Evolutionary conservation across 345 rosid genomes (phyloP).

Genomic region (rapeseed (Brassica napus)): DNA sequence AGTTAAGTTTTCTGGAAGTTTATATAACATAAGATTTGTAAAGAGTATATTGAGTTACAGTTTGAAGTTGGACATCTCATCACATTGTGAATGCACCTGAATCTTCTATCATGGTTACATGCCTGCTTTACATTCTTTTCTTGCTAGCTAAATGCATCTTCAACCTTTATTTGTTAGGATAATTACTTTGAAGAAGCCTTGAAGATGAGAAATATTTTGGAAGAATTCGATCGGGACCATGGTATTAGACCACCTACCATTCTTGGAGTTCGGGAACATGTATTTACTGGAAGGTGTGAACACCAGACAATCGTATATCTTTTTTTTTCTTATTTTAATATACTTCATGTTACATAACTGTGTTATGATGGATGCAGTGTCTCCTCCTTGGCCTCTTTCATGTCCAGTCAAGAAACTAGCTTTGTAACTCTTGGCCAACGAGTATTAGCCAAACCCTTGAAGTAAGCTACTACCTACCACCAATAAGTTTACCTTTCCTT

Average conservation of each 20-base stretch:
- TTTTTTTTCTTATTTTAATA: background rate
- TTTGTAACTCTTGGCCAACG: slow-evolving; percentile 97
- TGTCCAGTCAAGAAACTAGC: slow-evolving; percentile 92
- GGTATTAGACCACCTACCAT: slow-evolving; percentile 87
- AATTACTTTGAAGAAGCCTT: slow-evolving; percentile 98
- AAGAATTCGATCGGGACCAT: slow-evolving; percentile 79
- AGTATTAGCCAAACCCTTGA: slow-evolving; percentile 85
- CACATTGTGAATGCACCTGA: slow-evolving; percentile 20
- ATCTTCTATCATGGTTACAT: slow-evolving; percentile 23
- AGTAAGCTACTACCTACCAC: slow-evolving; percentile 55
- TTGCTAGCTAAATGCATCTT: slow-evolving; percentile 16
- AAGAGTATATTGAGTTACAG: slow-evolving; percentile 4
- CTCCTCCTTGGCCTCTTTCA: slow-evolving; percentile 89
- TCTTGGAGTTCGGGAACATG: slow-evolving; percentile 97
- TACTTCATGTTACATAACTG: background rate
- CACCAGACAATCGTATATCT: slow-evolving; percentile 3
- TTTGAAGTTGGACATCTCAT: slow-evolving; percentile 16
- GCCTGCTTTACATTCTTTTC: background rate
- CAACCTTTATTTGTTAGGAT: slow-evolving; percentile 51
- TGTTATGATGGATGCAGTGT: slow-evolving; percentile 63
- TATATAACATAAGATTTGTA: slow-evolving; percentile 14
- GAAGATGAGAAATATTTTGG: slow-evolving; percentile 96
- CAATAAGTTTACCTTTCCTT: slow-evolving; percentile 9
- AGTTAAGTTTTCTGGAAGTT: slow-evolving; percentile 9
- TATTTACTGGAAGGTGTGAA: slow-evolving; percentile 87